Conservation (phyloP, 129 eudicot species). For the Flaveria sonorensis region DNA sequence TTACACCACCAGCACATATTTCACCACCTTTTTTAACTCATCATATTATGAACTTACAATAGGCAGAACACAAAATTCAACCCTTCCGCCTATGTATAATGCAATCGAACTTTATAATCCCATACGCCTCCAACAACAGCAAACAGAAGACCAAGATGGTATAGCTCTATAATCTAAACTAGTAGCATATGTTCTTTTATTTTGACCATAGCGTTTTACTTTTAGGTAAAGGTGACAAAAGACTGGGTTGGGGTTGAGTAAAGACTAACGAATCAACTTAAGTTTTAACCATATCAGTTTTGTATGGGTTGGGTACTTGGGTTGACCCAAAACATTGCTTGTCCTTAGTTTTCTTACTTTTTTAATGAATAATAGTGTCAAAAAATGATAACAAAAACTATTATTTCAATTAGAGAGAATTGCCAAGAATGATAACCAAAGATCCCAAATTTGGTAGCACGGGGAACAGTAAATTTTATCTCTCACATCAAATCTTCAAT, state of each 20-base stretch:
- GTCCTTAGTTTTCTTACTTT: not conserved
- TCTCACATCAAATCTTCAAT: not conserved
- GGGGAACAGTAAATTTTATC: not conserved
- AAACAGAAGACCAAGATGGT: conserved; percentile 41
- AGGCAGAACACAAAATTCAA: conserved; percentile 24
- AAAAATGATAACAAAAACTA: not conserved
- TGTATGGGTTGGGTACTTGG: not conserved
- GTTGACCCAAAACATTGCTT: not conserved
- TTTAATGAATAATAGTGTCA: too few species aligned
- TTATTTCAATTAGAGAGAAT: not conserved
- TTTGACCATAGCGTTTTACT: not conserved
- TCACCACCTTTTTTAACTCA: too few species aligned
- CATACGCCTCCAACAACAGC: conserved; percentile 21
- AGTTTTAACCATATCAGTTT: not conserved
- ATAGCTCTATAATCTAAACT: not conserved
- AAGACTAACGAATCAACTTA: not conserved
- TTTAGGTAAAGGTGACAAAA: not conserved
- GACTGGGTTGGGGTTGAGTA: not conserved
- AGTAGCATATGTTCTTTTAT: not conserved
- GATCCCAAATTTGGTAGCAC: not conserved
- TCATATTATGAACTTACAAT: not conserved
- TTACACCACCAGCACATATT: not conserved
- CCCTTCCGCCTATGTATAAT: conserved; percentile 42
- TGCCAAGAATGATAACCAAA: not conserved
- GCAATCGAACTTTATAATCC: conserved; percentile 36